Evolutionary conservation across 257 asterid species (phyloP), one percentile per base, ranked within the genome.

Genomic region (Datura wrightii): DNA sequence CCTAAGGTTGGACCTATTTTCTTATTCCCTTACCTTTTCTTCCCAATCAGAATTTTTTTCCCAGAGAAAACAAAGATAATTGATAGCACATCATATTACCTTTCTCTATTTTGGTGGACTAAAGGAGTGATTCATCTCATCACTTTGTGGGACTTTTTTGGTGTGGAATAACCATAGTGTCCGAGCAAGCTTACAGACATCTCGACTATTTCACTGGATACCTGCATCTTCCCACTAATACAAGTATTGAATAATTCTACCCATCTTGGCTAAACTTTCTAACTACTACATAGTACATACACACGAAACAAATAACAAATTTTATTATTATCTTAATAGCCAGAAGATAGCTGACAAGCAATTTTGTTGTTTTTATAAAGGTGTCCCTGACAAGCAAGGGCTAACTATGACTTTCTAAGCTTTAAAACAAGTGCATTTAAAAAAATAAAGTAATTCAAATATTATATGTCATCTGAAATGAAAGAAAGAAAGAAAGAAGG

Each of bases 21-120:
- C 78, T 67, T 39, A 67, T 67, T 15, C 14, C 78, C 78, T 37
- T 15, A 37, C 50, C 52, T 67, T 67, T 67, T 37, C 52, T 67
- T 67, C 78, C 24, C 31, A 16, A 39, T 67, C 78, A 67, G 52
- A 67, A 41, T 13, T 14, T 39, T 62, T 66, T 67, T 15, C 52
- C 50, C 14, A 39, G 78, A 37, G 72, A 5, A 31, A 39, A n/a
- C 76, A 37, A 39, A 15, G 31, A 15, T 54, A 14, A 14, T 54
- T 54, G n/a, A 13, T 54, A 54, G 59, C 13, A 54, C 59, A 54
- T 15, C 59, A 54, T 54, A 54, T 39, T 67, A 39, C 52, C 50
- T 39, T 67, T 67, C 18, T 67, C 52, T 65, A 39, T 31, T 37
- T 67, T 67, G 78, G 78, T 39, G 78, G 31, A 39, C 31, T 67